Percentiles rank a stretch among this genome's conserved stretches.
phyloP scores from a whole-genome alignment of 2,329 filamentous ascomycete species.

The Chrysoporthe austroafricana region DNA sequence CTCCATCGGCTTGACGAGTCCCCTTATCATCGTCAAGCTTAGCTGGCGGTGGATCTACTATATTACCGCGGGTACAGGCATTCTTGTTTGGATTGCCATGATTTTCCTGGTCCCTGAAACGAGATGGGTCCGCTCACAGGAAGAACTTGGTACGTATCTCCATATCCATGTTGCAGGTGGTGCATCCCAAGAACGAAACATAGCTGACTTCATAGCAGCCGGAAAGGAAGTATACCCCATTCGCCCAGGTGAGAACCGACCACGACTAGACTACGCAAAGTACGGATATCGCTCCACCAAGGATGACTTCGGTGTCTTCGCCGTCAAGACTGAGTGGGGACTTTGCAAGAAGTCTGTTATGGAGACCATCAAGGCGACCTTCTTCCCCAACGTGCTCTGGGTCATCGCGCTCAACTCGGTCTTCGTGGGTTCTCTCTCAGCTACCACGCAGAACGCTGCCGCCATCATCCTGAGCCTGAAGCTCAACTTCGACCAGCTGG shows the following conservation, averaged over 20 bases:
- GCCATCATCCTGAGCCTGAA: conserved; percentile 31
- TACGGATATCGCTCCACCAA: conserved; percentile 30
- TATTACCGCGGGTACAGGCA: conserved; percentile 29
- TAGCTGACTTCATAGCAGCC: conserved; percentile 12
- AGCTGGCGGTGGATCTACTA: conserved; percentile 35
- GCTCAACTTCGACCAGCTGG: conserved; percentile 27
- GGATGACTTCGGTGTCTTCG: conserved; percentile 31
- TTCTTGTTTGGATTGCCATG: conserved; percentile 31
- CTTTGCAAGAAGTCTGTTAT: conserved; percentile 26
- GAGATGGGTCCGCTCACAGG: conserved; percentile 29
- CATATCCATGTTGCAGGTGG: no score
- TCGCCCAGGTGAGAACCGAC: conserved; percentile 28
- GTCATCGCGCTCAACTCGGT: conserved; percentile 29
- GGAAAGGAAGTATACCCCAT: conserved; percentile 31
- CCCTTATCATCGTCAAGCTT: conserved; percentile 28
- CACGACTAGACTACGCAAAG: conserved; percentile 29
- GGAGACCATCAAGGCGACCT: conserved; percentile 29
- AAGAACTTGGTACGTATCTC: conserved; percentile 31
- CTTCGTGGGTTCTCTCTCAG: conserved; percentile 27
- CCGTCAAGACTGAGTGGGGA: conserved; percentile 29
- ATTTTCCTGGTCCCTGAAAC: conserved; percentile 34
- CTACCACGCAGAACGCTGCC: conserved; percentile 28
- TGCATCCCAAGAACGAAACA: not conserved
- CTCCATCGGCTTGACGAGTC: conserved; percentile 28
- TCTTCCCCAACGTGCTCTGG: conserved; percentile 34